Conservation (phyloP, 495 filamentous ascomycete species). For the Tuber aestivum region DNA sequence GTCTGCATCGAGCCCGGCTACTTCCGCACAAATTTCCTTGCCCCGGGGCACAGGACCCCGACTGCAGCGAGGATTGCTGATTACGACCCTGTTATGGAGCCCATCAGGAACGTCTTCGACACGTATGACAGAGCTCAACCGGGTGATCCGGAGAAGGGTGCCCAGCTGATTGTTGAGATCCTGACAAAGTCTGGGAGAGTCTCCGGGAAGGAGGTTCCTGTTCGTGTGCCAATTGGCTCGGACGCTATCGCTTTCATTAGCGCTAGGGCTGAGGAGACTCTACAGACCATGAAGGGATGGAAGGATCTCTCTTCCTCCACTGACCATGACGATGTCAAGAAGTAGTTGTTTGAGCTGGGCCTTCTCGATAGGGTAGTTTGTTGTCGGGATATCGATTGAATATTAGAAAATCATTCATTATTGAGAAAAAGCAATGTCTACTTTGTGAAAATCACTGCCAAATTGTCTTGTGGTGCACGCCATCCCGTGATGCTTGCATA, state of each 20-base stretch:
- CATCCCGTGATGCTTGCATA: not conserved
- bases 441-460: not conserved
- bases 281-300: constrained; percentile 46
- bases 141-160: constrained; percentile 51
- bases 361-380: not conserved
- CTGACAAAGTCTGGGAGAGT: constrained; percentile 46
- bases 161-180: constrained; percentile 49
- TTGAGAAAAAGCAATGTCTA: not conserved
- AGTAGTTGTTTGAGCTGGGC: not conserved
- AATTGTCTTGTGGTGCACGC: not conserved
- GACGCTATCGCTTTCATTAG: constrained; percentile 46
- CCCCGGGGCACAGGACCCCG: constrained; percentile 36
- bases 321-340: constrained; percentile 43
- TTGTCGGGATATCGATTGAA: not conserved
- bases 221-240: constrained; percentile 48
- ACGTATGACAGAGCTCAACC: constrained; percentile 42
- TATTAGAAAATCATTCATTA: not conserved
- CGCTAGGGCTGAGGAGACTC: constrained; percentile 42
- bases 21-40: constrained; percentile 40
- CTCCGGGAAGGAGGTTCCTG: constrained; percentile 45
- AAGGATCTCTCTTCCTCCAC: constrained; percentile 44
- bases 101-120: constrained; percentile 25
- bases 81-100: constrained; percentile 33
- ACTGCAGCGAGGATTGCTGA: constrained; percentile 38
- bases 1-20: constrained; percentile 50